Evolutionary conservation across 441 rosid genomes (phyloP), one percentile per base, ranked within the genome.

Genomic region (Adansonia rubrostipa): DNA sequence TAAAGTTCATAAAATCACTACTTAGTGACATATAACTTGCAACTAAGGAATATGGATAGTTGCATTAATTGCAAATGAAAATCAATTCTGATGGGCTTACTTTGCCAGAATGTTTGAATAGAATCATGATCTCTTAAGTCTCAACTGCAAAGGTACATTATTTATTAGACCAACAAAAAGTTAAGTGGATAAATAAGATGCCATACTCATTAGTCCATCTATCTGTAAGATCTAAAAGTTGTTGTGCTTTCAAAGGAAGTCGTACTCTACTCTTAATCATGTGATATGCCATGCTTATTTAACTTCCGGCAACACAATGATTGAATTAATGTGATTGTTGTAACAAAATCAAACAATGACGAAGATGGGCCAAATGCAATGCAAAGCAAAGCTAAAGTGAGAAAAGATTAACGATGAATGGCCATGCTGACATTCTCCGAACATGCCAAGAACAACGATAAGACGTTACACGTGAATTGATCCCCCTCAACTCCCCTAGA

Each of bases 401-500:
- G 19, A 48, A 68, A 13, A 48, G 19, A 69, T n/a, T 3, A 47
- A 53, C 0, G 47, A 50, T 50, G 45, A 68, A 70, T 14, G 50
- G n/a, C 48, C 70, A 65, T 62, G 20, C 50, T n/a, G 20, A 40
- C 14, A 65, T n/a, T 65, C 70, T 65, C 17, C 20, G 24, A 8
- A 40, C 10, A 65, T 10, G 11, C 48, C 70, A 40, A 7, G 22
- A 64, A 64, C 17, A 22, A 15, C 15, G 60, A 15, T 6, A 24
- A 24, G 60, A 24, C 20, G 4, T 20, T 15, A 36, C 11, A 5
- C 56, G 20, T 9, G 11, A 60, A 60, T 22, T 20, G 33, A 64
- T 36, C 58, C 74, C 74, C 45, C 44, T 24, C 67, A 62, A 62
- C 9, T 0, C 57, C 73, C 42, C 74, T 10, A 9, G 22, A 53